Evolutionary conservation across 345 rosid species (phyloP).

Genomic region (Euphorbia pulcherrima): DNA sequence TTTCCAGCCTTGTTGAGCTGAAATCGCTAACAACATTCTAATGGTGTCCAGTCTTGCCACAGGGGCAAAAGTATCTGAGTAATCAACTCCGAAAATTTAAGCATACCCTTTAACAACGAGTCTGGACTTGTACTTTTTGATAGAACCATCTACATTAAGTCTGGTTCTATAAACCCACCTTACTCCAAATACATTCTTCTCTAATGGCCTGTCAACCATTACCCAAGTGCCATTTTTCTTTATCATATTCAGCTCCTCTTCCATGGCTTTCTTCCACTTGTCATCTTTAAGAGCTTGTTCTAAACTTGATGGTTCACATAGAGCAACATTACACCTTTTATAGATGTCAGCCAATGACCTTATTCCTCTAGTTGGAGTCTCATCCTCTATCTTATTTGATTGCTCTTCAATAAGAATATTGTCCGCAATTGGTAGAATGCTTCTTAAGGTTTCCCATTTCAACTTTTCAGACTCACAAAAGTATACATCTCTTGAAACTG

Average conservation of each 20-base stretch:
- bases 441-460: background rate
- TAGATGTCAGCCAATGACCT: background rate
- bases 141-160: too few species aligned
- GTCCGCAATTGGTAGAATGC: background rate
- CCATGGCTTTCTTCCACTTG: too few species aligned
- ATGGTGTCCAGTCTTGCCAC: background rate
- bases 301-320: background rate
- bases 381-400: background rate
- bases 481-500: background rate
- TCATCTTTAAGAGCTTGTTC: background rate
- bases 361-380: background rate
- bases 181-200: too few species aligned
- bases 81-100: too few species aligned
- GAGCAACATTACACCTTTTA: background rate
- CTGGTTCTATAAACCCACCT: too few species aligned
- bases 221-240: too few species aligned
- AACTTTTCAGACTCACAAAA: background rate
- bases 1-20: background rate
- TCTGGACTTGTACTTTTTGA: background rate
- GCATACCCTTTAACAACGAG: too few species aligned
- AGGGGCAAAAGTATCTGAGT: too few species aligned
- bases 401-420: background rate
- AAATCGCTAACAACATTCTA: background rate
- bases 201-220: too few species aligned
- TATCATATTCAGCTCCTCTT: background rate